phyloP scores from a whole-genome alignment of 2,329 filamentous ascomycete genomes.

The Clonostachys chloroleuca region DNA sequence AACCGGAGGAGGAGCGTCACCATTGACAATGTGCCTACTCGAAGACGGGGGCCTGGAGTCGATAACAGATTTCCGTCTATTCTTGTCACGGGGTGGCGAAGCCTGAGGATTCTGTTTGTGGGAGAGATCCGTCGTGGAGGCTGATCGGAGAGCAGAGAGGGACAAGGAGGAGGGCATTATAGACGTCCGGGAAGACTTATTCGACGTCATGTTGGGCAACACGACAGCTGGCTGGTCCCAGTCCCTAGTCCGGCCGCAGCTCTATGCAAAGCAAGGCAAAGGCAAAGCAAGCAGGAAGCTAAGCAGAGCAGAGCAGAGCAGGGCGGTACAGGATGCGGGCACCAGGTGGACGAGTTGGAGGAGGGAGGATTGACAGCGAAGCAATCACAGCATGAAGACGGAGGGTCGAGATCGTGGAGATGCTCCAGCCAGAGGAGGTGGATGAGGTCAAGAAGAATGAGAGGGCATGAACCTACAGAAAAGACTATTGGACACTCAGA shows the following conservation, averaged over 20 bases:
- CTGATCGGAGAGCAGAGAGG: conserved; percentile 20
- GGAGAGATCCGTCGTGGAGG: conserved; percentile 6
- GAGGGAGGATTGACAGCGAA: no score
- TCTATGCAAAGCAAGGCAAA: neutral
- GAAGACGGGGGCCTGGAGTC: neutral
- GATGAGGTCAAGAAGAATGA: no score
- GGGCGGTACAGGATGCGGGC: no score
- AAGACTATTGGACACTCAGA: no score
- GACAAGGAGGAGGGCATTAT: conserved; percentile 28
- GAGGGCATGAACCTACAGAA: no score
- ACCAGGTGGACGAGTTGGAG: no score
- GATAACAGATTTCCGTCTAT: neutral
- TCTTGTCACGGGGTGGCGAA: neutral
- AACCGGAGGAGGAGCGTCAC: conserved; percentile 14
- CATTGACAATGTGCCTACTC: neutral
- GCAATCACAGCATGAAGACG: no score
- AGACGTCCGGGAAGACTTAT: conserved; percentile 35
- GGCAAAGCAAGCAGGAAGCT: no score
- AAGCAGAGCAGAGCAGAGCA: no score
- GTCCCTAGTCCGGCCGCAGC: neutral
- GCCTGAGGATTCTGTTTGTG: conserved; percentile 5
- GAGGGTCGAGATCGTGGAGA: no score
- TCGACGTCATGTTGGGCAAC: conserved; percentile 36
- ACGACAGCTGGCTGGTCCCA: conserved; percentile 14
- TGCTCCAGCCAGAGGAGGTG: no score